Evolutionary conservation across 2,329 filamentous ascomycete species (phyloP).

Genomic region (Corynespora cassiicola): DNA sequence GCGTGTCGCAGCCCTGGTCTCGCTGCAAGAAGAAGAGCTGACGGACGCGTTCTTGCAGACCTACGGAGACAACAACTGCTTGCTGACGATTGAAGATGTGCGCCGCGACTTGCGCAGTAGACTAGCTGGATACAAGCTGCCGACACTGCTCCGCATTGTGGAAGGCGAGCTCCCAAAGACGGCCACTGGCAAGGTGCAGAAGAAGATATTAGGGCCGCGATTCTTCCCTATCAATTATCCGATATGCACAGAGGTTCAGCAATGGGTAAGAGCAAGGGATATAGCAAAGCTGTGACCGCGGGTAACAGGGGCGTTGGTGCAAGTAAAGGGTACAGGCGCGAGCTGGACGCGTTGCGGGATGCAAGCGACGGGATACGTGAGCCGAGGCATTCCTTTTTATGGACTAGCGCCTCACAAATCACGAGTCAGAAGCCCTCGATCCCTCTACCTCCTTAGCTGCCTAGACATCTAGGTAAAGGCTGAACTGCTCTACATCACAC

Average conservation of each 20-base stretch:
- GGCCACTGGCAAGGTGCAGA: constrained; percentile 58
- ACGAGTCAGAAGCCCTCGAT: too few species aligned
- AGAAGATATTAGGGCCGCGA: constrained; percentile 52
- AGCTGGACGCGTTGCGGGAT: background rate
- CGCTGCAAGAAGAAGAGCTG: constrained; percentile 43
- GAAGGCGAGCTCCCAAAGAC: constrained; percentile 57
- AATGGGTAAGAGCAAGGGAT: constrained; percentile 25
- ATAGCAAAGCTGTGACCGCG: constrained; percentile 35
- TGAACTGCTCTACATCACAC: constrained; percentile 3
- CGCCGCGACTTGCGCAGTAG: constrained; percentile 52
- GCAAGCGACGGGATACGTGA: constrained; percentile 4
- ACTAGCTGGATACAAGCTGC: constrained; percentile 57
- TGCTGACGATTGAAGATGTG: constrained; percentile 49
- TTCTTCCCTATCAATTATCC: constrained; percentile 44
- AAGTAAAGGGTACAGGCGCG: constrained; percentile 1
- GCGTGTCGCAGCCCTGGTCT: constrained; percentile 61
- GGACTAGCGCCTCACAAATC: too few species aligned
- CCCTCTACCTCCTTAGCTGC: background rate
- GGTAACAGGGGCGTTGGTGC: too few species aligned
- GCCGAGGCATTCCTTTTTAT: too few species aligned
- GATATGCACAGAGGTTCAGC: constrained; percentile 32
- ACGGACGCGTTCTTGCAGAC: constrained; percentile 23
- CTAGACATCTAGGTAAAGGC: constrained; percentile 3
- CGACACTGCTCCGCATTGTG: constrained; percentile 54
- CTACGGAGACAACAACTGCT: constrained; percentile 18